These are phyloP conservation scores for Rhizopogon vinicolor DNA, from an alignment of 768 basidiomycete species.

Conservation along the genomic window DNA sequence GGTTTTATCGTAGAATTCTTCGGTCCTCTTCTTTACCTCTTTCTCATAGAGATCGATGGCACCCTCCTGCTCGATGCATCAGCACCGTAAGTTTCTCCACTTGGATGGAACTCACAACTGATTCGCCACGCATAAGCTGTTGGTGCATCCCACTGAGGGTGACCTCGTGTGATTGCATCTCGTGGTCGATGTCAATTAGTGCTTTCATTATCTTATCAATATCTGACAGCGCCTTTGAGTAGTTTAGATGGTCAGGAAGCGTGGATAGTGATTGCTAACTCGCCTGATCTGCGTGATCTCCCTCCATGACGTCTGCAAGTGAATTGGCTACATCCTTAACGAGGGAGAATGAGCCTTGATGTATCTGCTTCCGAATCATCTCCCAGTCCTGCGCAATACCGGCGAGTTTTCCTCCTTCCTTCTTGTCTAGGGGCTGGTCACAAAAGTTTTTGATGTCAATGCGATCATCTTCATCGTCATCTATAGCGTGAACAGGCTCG, in stretches of 20 bases:
- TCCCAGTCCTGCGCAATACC: constrained; percentile 65
- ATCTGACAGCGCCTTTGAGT: constrained; percentile 44
- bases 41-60: constrained; percentile 46
- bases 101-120: constrained; percentile 44
- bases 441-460: constrained; percentile 60
- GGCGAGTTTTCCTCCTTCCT: constrained; percentile 46
- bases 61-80: constrained; percentile 38
- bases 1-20: constrained; percentile 55
- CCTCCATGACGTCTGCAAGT: constrained; percentile 60
- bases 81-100: constrained; percentile 1
- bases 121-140: constrained; percentile 46
- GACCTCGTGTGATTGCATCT: constrained; percentile 53
- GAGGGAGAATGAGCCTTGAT: constrained; percentile 37
- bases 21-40: constrained; percentile 36
- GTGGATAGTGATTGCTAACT: constrained; percentile 7
- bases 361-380: constrained; percentile 44
- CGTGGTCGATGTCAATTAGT: constrained; percentile 60
- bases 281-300: constrained; percentile 49
- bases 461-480: constrained; percentile 42
- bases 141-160: constrained; percentile 55
- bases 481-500: constrained; percentile 20
- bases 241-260: background rate
- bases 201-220: constrained; percentile 67
- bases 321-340: constrained; percentile 50
- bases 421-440: constrained; percentile 61